Conservation (phyloP, 805 yeast species). For the Myxozyma geophila region DNA sequence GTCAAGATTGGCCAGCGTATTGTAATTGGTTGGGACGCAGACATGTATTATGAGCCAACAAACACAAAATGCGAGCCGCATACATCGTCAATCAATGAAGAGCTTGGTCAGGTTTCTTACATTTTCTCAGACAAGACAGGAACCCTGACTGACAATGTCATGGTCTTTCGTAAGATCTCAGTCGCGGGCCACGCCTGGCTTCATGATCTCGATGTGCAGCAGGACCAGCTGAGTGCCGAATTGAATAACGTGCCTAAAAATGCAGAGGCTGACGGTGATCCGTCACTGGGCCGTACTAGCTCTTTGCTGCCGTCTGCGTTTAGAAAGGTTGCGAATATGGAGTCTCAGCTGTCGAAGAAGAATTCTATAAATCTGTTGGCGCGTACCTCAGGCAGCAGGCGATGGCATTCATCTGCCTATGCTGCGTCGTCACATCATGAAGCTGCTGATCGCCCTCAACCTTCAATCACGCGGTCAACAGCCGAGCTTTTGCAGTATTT, state of each 20-base stretch:
- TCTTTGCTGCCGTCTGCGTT: conserved; percentile 31
- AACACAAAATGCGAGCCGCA: conserved; percentile 94
- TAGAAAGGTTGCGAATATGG: conserved; percentile 20
- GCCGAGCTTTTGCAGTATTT: conserved; percentile 69
- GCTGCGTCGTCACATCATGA: conserved; percentile 6
- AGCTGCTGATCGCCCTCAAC: background rate
- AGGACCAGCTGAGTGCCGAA: conserved; percentile 38
- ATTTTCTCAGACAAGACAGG: conserved; percentile 97
- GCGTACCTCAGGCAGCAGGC: conserved; percentile 14
- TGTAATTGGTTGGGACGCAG: conserved; percentile 85
- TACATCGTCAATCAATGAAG: conserved; percentile 94
- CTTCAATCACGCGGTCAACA: conserved; percentile 50
- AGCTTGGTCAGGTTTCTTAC: conserved; percentile 94
- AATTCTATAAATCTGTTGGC: background rate
- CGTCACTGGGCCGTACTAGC: background rate
- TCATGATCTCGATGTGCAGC: conserved; percentile 67
- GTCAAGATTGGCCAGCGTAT: conserved; percentile 86
- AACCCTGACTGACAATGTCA: conserved; percentile 89
- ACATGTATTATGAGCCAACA: conserved; percentile 84
- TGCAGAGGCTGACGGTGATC: background rate
- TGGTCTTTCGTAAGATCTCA: conserved; percentile 88
- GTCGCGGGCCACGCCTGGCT: conserved; percentile 89
- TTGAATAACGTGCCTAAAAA: background rate
- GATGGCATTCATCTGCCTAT: conserved; percentile 32
- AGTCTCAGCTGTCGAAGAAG: conserved; percentile 16